Evolutionary conservation across 768 basidiomycete species (phyloP).

Genomic region (Termitomyces sp.): DNA sequence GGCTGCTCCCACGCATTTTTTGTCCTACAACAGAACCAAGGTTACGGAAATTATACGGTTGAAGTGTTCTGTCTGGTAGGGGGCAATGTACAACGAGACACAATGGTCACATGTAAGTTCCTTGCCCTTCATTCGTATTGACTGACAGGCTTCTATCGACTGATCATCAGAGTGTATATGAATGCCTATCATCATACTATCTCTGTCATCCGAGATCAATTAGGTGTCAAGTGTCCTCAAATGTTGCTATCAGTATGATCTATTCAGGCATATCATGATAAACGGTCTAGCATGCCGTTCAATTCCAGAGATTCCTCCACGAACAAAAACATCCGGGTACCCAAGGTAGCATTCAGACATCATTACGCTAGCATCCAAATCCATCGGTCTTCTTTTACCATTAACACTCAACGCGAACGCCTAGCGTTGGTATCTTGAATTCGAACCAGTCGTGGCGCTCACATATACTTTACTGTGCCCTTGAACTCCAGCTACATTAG

Average conservation of each 20-base stretch:
- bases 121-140: not conserved
- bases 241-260: too few relatives aligned
- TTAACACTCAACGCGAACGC: not conserved
- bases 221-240: not conserved
- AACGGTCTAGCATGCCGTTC: not conserved
- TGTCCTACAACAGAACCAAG: constrained; percentile 21
- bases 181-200: constrained; percentile 21
- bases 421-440: not conserved
- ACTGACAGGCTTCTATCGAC: not conserved
- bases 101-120: constrained; percentile 23
- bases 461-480: not conserved
- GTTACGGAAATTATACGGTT: constrained; percentile 28
- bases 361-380: not conserved
- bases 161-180: constrained; percentile 24
- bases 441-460: not conserved
- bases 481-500: not conserved
- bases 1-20: constrained; percentile 24
- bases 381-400: not conserved
- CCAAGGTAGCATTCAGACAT: not conserved
- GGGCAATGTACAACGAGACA: constrained; percentile 22
- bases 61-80: constrained; percentile 22
- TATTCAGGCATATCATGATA: not conserved
- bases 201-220: not conserved
- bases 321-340: not conserved
- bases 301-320: not conserved